These are phyloP conservation scores for Protomyces inouyei DNA, from an alignment of 1,139 yeast species.

Conservation along the genomic window DNA sequence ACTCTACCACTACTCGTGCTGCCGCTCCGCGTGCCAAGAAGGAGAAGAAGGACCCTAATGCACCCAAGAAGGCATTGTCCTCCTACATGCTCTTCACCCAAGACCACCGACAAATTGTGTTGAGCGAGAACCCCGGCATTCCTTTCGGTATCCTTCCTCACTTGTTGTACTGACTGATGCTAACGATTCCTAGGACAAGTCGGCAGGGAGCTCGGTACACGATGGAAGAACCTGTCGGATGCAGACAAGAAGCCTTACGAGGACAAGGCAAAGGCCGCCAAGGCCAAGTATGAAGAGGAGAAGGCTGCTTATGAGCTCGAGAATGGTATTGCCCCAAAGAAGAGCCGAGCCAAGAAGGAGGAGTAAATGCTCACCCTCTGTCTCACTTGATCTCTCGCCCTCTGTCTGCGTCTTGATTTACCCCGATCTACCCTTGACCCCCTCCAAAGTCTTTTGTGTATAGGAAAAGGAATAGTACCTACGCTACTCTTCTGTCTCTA, in stretches of 20 bases:
- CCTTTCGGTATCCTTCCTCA: conserved; percentile 59
- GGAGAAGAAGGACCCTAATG: conserved; percentile 69
- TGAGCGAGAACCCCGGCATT: conserved; percentile 92
- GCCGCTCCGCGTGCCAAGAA: conserved; percentile 6
- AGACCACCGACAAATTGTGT: conserved; percentile 90
- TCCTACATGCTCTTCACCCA: conserved; percentile 99
- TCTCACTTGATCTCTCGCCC: background rate
- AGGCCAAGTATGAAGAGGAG: conserved; percentile 94
- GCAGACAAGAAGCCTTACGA: conserved; percentile 64
- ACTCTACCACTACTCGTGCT: background rate
- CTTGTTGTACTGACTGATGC: background rate
- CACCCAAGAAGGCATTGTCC: conserved; percentile 96
- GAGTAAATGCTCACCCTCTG: background rate
- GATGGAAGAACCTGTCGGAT: conserved; percentile 82
- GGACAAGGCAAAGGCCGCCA: conserved; percentile 88
- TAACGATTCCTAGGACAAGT: conserved; percentile 49
- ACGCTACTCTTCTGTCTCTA: no score
- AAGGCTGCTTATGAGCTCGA: conserved; percentile 68
- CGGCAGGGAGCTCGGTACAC: conserved; percentile 88
- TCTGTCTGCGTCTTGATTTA: background rate
- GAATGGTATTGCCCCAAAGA: conserved; percentile 39
- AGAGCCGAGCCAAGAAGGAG: background rate
- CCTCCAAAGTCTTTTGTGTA: background rate
- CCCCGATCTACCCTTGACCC: background rate
- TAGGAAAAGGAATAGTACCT: background rate